A percentile compares a stretch with the other conserved stretches of the same genome.
phyloP scores from a whole-genome alignment of 2,329 filamentous ascomycete genomes.

The Penicillium nordicum region DNA sequence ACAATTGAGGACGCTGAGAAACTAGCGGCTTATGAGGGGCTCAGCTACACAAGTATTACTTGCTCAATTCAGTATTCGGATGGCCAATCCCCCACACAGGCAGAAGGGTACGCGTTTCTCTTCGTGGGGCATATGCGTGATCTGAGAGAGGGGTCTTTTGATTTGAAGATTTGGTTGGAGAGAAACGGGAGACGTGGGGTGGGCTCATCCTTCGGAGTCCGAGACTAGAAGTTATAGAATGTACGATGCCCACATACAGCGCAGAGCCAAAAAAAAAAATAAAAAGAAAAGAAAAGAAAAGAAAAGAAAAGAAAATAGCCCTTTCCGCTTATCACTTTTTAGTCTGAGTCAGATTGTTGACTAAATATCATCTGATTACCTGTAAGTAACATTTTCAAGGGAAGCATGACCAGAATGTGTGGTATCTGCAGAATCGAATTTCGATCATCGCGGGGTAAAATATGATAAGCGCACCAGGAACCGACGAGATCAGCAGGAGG shows the following conservation, averaged over 20 bases:
- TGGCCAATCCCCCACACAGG: neutral
- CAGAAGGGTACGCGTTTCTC: conserved; percentile 4
- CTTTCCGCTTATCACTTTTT: neutral
- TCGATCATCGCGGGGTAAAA: neutral
- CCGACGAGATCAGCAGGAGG: neutral
- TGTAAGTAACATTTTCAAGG: neutral
- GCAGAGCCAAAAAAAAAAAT: neutral
- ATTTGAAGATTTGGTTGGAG: neutral
- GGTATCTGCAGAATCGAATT: neutral
- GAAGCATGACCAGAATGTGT: neutral
- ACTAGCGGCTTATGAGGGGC: conserved; percentile 16
- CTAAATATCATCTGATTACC: neutral
- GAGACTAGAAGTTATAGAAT: neutral
- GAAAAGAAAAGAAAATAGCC: too few species aligned
- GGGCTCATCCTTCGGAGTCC: neutral
- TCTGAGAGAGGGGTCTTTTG: conserved; percentile 3
- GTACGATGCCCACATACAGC: neutral
- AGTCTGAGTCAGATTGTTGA: conserved; percentile 2
- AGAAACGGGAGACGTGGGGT: neutral
- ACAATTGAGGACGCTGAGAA: conserved; percentile 9
- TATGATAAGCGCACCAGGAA: neutral
- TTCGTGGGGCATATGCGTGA: conserved; percentile 5
- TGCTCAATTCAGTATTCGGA: conserved; percentile 14
- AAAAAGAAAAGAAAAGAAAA: too few species aligned
- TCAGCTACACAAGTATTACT: conserved; percentile 5